Conservation (phyloP, 257 asterid species). For the Nemophila menziesii region DNA sequence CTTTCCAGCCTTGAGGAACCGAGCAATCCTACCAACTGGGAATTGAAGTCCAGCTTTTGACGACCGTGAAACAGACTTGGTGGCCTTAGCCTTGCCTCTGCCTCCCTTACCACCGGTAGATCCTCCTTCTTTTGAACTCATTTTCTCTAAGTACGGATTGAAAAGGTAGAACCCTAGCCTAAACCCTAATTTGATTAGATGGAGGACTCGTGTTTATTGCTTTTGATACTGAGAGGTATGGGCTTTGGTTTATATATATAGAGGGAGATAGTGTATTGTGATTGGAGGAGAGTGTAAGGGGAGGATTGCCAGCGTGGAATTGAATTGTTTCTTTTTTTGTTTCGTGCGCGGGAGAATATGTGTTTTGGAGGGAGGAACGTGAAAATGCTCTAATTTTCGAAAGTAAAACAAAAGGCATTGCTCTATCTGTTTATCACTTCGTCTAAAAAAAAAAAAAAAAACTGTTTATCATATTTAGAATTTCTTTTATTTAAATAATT, state of each 20-base stretch:
- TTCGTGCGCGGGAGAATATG: neutral
- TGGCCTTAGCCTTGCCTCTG: neutral
- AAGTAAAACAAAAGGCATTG: no score
- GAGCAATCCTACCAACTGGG: neutral
- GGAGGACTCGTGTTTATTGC: neutral
- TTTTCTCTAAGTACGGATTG: neutral
- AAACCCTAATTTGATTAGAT: neutral
- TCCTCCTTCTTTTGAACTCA: constrained; percentile 6
- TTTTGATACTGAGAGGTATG: neutral
- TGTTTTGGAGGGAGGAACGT: neutral
- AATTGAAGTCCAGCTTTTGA: neutral
- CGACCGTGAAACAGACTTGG: neutral
- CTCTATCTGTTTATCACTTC: no score
- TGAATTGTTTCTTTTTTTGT: no score
- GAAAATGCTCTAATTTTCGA: no score
- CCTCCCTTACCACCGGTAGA: neutral
- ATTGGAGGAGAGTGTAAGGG: neutral
- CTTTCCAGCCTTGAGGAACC: constrained; percentile 13
- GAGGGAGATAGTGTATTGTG: neutral
- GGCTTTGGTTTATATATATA: neutral
- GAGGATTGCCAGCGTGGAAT: neutral
- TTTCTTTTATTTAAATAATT: no score
- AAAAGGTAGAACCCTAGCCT: neutral
- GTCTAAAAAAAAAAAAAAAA: no score
- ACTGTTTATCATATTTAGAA: no score